phyloP scores from a whole-genome alignment of 2,329 filamentous ascomycete genomes.

The Triangularia verruculosa region DNA sequence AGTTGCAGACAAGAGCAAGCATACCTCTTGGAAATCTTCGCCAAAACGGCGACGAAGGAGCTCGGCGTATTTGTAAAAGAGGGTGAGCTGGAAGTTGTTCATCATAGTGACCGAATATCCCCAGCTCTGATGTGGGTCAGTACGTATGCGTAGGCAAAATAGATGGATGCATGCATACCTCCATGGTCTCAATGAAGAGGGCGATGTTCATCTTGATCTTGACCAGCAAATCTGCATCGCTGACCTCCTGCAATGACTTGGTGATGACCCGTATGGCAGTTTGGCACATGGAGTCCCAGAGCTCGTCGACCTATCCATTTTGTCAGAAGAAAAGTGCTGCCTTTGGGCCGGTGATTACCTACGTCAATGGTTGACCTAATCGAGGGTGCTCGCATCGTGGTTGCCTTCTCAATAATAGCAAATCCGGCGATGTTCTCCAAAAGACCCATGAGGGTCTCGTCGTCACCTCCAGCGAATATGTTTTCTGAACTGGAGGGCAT shows the following conservation, averaged over 20 bases:
- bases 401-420: slow-evolving; percentile 92
- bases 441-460: slow-evolving; percentile 80
- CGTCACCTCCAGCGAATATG: slow-evolving; percentile 79
- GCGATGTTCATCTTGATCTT: slow-evolving; percentile 93
- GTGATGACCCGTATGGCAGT: slow-evolving; percentile 78
- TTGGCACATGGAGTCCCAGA: slow-evolving; percentile 98
- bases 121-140: slow-evolving; percentile 62
- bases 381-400: slow-evolving; percentile 81
- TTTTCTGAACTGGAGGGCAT: slow-evolving; percentile 64
- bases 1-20: slow-evolving; percentile 6
- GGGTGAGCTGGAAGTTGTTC: slow-evolving; percentile 77
- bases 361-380: slow-evolving; percentile 81
- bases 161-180: slow-evolving; percentile 52
- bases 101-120: slow-evolving; percentile 79
- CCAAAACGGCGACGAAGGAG: slow-evolving; percentile 88
- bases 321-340: slow-evolving; percentile 16
- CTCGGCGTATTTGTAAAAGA: slow-evolving; percentile 93
- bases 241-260: slow-evolving; percentile 73
- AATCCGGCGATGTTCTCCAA: slow-evolving; percentile 94
- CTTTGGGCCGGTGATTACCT: slow-evolving; percentile 37
- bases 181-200: slow-evolving; percentile 97
- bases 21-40: slow-evolving; percentile 88
- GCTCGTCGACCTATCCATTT: slow-evolving; percentile 72
- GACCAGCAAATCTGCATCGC: slow-evolving; percentile 83
- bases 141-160: neutral